These are phyloP conservation scores for Umbelopsis vinacea DNA, from an alignment of 192 early-diverging fungal genomes.

Conservation along the genomic window DNA sequence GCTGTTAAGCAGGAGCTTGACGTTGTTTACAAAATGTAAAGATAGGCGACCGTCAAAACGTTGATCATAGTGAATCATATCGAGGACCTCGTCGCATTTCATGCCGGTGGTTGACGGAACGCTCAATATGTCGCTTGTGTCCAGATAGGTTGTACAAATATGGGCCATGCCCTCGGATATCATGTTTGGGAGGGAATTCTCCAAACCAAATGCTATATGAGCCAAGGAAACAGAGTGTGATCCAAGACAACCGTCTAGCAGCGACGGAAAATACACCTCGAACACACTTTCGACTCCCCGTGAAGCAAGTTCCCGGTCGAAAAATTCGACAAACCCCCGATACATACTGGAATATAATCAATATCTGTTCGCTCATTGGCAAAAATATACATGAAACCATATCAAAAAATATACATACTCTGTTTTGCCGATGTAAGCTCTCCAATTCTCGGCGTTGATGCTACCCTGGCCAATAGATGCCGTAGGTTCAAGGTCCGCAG, in stretches of 20 bases:
- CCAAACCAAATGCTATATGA: constrained; percentile 7
- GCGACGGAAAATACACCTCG: neutral
- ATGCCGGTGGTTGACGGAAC: neutral
- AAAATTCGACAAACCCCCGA: constrained; percentile 13
- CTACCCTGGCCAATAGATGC: neutral
- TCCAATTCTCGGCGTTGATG: constrained; percentile 5
- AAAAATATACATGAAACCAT: neutral
- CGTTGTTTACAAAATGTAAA: neutral
- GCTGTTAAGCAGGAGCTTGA: neutral
- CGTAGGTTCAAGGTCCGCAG: neutral
- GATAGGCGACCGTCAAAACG: constrained; percentile 9
- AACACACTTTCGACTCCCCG: neutral
- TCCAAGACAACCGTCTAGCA: constrained; percentile 8
- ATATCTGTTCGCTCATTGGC: neutral
- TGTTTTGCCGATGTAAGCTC: neutral
- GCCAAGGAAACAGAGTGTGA: neutral
- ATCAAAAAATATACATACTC: neutral
- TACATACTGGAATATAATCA: neutral
- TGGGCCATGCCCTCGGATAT: neutral
- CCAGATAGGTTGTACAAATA: constrained; percentile 10
- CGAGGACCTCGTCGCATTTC: neutral
- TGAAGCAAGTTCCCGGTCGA: neutral
- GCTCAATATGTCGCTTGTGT: neutral
- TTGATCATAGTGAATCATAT: constrained; percentile 17
- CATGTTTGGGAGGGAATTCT: constrained; percentile 1